Percentiles rank a stretch among this genome's conserved stretches.
Conservation (phyloP, 192 early-diverging fungal genomes). For the Podila epicladia region DNA sequence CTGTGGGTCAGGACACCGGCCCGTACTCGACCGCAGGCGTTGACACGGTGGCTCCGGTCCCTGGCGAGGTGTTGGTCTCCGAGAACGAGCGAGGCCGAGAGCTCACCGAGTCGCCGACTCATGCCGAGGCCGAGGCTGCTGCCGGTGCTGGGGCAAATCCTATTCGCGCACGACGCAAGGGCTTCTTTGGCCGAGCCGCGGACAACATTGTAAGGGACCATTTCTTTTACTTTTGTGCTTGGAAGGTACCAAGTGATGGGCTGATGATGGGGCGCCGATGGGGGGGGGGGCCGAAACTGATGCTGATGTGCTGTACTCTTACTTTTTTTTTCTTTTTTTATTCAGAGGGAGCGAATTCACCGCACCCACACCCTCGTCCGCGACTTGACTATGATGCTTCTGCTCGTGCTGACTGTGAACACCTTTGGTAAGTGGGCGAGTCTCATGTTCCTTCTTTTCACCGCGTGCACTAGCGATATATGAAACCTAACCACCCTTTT, state of each 20-base stretch:
- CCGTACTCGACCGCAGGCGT: not conserved
- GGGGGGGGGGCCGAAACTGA: not conserved
- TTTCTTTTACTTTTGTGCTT: not conserved
- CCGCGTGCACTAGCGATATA: not conserved
- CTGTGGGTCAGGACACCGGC: not conserved
- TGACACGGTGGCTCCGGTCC: not conserved
- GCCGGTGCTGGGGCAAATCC: not conserved
- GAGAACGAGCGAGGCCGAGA: not conserved
- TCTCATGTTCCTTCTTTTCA: not conserved
- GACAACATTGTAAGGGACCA: conserved; percentile 15
- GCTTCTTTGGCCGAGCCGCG: not conserved
- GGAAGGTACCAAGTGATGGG: not conserved
- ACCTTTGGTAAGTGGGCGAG: conserved; percentile 17
- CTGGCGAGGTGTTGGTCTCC: not conserved
- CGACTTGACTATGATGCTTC: conserved; percentile 44
- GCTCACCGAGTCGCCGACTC: not conserved
- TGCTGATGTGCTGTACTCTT: not conserved
- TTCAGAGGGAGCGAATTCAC: conserved; percentile 18
- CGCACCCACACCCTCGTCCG: conserved; percentile 20
- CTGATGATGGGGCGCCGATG: not conserved
- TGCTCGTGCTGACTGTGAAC: conserved; percentile 34
- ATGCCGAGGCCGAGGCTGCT: not conserved
- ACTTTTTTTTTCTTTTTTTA: not conserved
- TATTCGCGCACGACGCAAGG: not conserved
- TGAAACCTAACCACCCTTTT: not conserved